phyloP scores from a whole-genome alignment of 768 basidiomycete genomes.

The Leccinum uliginosum region DNA sequence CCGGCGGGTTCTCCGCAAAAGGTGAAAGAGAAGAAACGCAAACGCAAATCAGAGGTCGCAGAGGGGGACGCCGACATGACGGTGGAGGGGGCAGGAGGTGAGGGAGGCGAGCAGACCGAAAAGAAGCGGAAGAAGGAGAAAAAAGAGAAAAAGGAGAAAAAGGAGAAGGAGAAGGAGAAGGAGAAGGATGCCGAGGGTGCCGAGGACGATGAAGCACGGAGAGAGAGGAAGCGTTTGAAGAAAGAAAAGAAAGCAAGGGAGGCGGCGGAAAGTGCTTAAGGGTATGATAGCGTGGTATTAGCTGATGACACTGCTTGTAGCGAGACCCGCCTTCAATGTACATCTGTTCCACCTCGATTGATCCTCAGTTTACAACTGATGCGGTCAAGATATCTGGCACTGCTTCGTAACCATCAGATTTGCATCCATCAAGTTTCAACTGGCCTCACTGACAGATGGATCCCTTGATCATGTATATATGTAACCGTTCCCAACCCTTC shows the following conservation, averaged over 20 bases:
- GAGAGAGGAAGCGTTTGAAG: conserved; percentile 60
- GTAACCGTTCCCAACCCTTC: background rate
- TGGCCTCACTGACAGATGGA: background rate
- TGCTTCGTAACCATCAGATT: conserved; percentile 7
- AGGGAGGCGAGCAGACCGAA: conserved; percentile 50
- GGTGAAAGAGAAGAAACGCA: conserved; percentile 81
- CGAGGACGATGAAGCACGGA: conserved; percentile 55
- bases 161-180: conserved; percentile 57
- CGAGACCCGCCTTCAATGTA: background rate
- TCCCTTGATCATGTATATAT: background rate
- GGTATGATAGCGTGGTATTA: background rate
- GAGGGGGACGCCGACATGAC: conserved; percentile 41
- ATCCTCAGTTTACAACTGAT: conserved; percentile 1
- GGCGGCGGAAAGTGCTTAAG: conserved; percentile 30
- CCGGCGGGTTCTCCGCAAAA: conserved; percentile 35
- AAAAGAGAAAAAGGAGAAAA: conserved; percentile 52
- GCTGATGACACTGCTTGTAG: background rate
- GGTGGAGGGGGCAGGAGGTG: conserved; percentile 32
- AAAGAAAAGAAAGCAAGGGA: conserved; percentile 63
- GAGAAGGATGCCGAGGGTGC: conserved; percentile 37
- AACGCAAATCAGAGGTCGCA: conserved; percentile 64
- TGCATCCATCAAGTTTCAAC: conserved; percentile 7
- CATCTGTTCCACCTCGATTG: conserved; percentile 6
- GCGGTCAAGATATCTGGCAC: conserved; percentile 2
- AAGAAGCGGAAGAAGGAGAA: conserved; percentile 62